A percentile compares a stretch with the other conserved stretches of the same genome.
These are phyloP conservation scores for Litsea cubeba DNA, from an alignment of 164 flowering plant species.

Conservation along the genomic window DNA sequence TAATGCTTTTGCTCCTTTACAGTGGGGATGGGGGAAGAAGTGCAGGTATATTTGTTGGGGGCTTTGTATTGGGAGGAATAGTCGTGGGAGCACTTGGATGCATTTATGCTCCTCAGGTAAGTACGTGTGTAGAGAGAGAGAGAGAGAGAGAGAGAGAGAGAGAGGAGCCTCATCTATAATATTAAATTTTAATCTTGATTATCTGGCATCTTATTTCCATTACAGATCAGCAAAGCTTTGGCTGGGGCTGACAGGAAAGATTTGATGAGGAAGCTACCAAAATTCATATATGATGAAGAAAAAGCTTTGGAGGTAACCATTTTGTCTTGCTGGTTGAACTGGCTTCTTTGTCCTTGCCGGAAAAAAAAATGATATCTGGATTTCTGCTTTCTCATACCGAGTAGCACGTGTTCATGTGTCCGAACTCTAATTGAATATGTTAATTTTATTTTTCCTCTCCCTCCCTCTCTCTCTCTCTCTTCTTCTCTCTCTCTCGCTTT, in stretches of 20 bases:
- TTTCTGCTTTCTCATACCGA: neutral
- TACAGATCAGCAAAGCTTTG: conserved; percentile 80
- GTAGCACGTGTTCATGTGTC: neutral
- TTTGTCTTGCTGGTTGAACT: conserved; percentile 3
- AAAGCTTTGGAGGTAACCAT: conserved; percentile 80
- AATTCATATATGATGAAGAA: conserved; percentile 90
- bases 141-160: too few species aligned
- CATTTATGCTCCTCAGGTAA: conserved; percentile 93
- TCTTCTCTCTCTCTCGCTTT: too few species aligned
- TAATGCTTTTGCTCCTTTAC: neutral
- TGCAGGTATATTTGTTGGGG: conserved; percentile 72
- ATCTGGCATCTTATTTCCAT: neutral
- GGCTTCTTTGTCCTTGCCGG: too few species aligned
- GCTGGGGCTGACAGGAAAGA: conserved; percentile 78
- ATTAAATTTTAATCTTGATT: neutral
- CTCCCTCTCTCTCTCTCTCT: too few species aligned
- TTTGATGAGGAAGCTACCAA: conserved; percentile 80
- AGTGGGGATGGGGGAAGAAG: conserved; percentile 56
- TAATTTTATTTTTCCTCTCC: too few species aligned
- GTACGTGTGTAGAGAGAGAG: neutral
- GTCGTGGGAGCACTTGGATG: conserved; percentile 78
- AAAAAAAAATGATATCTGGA: neutral
- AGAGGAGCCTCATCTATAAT: too few species aligned
- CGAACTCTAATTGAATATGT: too few species aligned
- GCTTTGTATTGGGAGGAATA: conserved; percentile 88